Percentiles rank a stretch among this genome's conserved stretches.
phyloP scores from a whole-genome alignment of 2,329 filamentous ascomycete genomes.

The Penicillium capsulatum region DNA sequence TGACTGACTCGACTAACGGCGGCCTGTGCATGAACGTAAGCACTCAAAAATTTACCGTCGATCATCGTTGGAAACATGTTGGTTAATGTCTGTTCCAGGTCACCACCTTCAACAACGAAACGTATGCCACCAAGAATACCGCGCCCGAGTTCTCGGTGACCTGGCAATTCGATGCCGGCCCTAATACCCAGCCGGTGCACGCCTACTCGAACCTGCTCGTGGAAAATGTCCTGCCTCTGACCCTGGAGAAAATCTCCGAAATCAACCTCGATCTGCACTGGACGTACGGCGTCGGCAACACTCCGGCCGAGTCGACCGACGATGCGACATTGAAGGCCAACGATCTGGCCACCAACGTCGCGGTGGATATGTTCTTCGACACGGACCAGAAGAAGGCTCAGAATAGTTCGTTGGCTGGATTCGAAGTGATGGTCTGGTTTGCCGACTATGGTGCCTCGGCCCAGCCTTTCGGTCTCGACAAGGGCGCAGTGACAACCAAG shows the following conservation, averaged over 20 bases:
- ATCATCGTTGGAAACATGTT: neutral
- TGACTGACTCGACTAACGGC: conserved; percentile 37
- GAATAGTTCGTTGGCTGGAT: conserved; percentile 38
- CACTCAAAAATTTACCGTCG: conserved; percentile 8
- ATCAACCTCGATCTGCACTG: conserved; percentile 49
- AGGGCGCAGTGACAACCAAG: conserved; percentile 34
- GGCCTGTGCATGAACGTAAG: conserved; percentile 53
- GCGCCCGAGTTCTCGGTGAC: conserved; percentile 52
- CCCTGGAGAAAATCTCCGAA: conserved; percentile 38
- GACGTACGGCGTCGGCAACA: conserved; percentile 49
- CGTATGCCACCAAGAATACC: conserved; percentile 46
- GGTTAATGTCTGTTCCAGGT: conserved; percentile 34
- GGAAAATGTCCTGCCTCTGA: conserved; percentile 45
- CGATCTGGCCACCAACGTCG: conserved; percentile 53
- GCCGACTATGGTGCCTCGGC: conserved; percentile 46
- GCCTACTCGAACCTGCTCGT: conserved; percentile 54
- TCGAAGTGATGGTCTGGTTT: conserved; percentile 59
- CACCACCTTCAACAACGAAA: conserved; percentile 49
- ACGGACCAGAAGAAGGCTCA: conserved; percentile 39
- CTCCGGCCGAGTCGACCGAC: conserved; percentile 35
- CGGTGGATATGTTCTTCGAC: conserved; percentile 58
- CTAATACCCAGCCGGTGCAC: conserved; percentile 47
- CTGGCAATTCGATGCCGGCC: conserved; percentile 49
- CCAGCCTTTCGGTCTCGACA: conserved; percentile 47
- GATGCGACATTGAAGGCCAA: conserved; percentile 31